Percentiles rank a stretch among this genome's conserved stretches.
These are phyloP conservation scores for Chytridiales sp. DNA, from an alignment of 371 early-diverging fungal genomes.

Conservation along the genomic window DNA sequence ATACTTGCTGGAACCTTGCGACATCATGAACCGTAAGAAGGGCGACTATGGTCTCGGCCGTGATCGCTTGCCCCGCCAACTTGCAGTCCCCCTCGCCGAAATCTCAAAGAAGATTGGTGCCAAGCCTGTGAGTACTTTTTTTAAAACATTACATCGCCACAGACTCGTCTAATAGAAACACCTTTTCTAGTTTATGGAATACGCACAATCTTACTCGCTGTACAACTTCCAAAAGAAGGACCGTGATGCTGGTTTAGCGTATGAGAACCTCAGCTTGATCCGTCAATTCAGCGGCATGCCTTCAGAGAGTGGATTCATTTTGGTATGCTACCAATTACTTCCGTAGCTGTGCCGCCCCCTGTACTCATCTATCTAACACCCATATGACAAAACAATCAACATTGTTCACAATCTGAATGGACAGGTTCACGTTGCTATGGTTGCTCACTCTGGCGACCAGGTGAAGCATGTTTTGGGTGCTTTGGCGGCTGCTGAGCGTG, in stretches of 20 bases:
- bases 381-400: slow-evolving; percentile 19
- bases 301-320: slow-evolving; percentile 62
- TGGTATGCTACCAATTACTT: slow-evolving; percentile 7
- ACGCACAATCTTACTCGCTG: slow-evolving; percentile 65
- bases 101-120: slow-evolving; percentile 71
- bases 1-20: slow-evolving; percentile 87
- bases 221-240: slow-evolving; percentile 80
- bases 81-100: slow-evolving; percentile 75
- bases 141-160: no score
- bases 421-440: slow-evolving; percentile 79
- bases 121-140: slow-evolving; percentile 53
- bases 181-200: slow-evolving; percentile 83
- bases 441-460: slow-evolving; percentile 67
- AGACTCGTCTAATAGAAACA: no score
- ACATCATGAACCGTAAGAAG: slow-evolving; percentile 64
- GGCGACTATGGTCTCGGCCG: slow-evolving; percentile 80
- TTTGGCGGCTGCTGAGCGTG: slow-evolving; percentile 53
- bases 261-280: slow-evolving; percentile 74
- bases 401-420: no score
- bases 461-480: slow-evolving; percentile 61
- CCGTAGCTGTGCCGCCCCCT: no score
- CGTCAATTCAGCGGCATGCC: slow-evolving; percentile 72
- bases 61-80: slow-evolving; percentile 66
- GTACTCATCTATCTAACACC: background rate
- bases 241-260: slow-evolving; percentile 51